Evolutionary conservation across 2,329 filamentous ascomycete genomes (phyloP), one percentile per base, ranked within the genome.

Genomic region (Bimuria novae-zelandiae): DNA sequence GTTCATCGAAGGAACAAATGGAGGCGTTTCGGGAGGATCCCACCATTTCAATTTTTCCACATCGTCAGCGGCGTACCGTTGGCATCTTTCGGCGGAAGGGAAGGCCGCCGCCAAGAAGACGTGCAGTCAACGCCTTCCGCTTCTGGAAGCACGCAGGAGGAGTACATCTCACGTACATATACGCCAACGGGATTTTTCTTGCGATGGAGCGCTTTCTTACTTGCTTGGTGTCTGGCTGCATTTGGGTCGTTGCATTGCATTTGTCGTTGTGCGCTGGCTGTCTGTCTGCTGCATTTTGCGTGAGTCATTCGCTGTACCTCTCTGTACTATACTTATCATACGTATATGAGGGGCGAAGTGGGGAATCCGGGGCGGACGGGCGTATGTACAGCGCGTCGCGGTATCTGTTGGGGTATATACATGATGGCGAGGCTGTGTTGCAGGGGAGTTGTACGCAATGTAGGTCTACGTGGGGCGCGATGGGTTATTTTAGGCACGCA

Each of bases 61-160:
- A 6, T 17, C 19, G 19, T 14, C 11, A 30, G 29, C 22, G 19
- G 21, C 36, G n/a, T 46, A 11, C 40, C 27, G 47, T 54, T 54
- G 51, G 51, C n/a, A 47, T 37, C 10, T 48, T 58, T n/a, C 52
- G 56, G 56, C 43, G 42, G 52, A 58, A 58, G 14, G 52, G 56
- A 58, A 51, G 27, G 6, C 27, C 4, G 14, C 12, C 47, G 52
- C 56, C 56, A 58, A 55, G 52, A 27, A 22, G 37, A 43, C 27
- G 21, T 52, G 52, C 48, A 35, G 37, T 30, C 29, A 43, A 51
- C 48, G 52, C 52, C 41, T 57, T 44, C 49, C 52, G 37, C 33
- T 40, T 55, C 23, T 12, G 36, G 52, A 33, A 25, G 35, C 12
- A 32, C 27, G 11, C 43, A 33, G 45, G 47, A 41, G 39, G 45